Percentiles rank a stretch among this genome's conserved stretches.
Evolutionary conservation across 1,139 yeast genomes (phyloP).

Genomic region (Sugiyamaella xylanicola): DNA sequence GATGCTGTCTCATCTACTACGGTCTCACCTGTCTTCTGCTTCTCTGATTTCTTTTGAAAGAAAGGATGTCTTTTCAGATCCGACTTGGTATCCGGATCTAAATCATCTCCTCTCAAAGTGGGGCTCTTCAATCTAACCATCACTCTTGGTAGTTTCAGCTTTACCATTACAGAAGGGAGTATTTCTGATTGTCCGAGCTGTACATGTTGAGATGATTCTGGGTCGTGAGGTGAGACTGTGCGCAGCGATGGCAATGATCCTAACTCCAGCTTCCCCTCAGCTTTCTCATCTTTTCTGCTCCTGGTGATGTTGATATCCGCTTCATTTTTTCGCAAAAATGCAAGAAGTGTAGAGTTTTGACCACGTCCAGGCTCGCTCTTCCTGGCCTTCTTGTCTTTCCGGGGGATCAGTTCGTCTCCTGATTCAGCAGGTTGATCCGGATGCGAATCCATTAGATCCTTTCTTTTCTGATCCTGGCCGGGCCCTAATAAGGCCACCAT

Average conservation of each 20-base stretch:
- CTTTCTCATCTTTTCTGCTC: too few relatives aligned
- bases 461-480: slow-evolving; percentile 1
- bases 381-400: background rate
- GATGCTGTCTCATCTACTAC: too few relatives aligned
- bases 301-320: too few relatives aligned
- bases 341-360: slow-evolving; percentile 5
- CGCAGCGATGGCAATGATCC: too few relatives aligned
- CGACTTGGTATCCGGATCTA: background rate
- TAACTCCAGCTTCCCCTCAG: too few relatives aligned
- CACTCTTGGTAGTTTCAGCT: slow-evolving; percentile 3
- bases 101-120: background rate
- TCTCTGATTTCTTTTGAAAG: slow-evolving; percentile 12
- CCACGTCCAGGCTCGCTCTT: background rate
- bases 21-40: too few relatives aligned
- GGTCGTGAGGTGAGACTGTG: too few relatives aligned
- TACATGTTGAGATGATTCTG: too few relatives aligned
- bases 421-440: background rate
- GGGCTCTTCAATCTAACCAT: slow-evolving; percentile 2
- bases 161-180: slow-evolving; percentile 7
- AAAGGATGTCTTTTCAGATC: slow-evolving; percentile 10
- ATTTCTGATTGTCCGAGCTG: background rate
- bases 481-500: slow-evolving; percentile 13
- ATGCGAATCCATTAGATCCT: background rate
- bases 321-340: background rate
- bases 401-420: background rate